Conservation (phyloP, 2,329 filamentous ascomycete genomes). For the Ophiostoma pallidulum region DNA sequence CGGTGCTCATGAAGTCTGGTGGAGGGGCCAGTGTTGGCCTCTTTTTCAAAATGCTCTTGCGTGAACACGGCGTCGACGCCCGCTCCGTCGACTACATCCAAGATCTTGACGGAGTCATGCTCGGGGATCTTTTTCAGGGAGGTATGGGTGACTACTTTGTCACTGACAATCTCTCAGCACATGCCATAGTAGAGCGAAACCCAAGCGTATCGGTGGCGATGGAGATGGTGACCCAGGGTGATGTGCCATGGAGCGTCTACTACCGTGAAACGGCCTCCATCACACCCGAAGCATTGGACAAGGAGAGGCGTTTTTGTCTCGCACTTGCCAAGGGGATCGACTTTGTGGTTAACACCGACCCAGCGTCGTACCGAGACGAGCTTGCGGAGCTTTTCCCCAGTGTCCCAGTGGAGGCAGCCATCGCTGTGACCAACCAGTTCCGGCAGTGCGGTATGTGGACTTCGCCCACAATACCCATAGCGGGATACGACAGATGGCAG, state of each 20-base stretch:
- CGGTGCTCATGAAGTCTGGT: constrained; percentile 13
- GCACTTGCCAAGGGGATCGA: constrained; percentile 10
- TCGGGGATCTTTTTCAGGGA: constrained; percentile 11
- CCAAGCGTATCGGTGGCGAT: constrained; percentile 7
- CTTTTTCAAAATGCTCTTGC: constrained; percentile 13
- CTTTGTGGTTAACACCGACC: constrained; percentile 7
- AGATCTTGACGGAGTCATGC: constrained; percentile 14
- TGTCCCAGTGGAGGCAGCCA: constrained; percentile 8
- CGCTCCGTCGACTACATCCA: constrained; percentile 8
- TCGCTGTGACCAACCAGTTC: constrained; percentile 11
- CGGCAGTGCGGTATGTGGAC: constrained; percentile 14
- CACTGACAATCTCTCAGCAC: constrained; percentile 12
- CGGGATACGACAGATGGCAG: constrained; percentile 13
- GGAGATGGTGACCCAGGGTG: constrained; percentile 9
- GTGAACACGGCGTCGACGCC: constrained; percentile 10
- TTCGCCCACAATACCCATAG: neutral
- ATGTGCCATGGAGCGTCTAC: constrained; percentile 15
- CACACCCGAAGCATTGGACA: constrained; percentile 10
- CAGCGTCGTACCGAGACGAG: constrained; percentile 10
- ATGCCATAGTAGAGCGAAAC: constrained; percentile 4
- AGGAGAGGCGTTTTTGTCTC: constrained; percentile 11
- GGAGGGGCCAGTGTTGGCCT: constrained; percentile 12
- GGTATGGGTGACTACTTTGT: constrained; percentile 15
- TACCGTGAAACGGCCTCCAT: constrained; percentile 8
- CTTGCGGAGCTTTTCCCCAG: constrained; percentile 12